A percentile compares a stretch with the other conserved stretches of the same genome.
phyloP scores from a whole-genome alignment of 371 early-diverging fungal species.

The Mucor piriformis region DNA sequence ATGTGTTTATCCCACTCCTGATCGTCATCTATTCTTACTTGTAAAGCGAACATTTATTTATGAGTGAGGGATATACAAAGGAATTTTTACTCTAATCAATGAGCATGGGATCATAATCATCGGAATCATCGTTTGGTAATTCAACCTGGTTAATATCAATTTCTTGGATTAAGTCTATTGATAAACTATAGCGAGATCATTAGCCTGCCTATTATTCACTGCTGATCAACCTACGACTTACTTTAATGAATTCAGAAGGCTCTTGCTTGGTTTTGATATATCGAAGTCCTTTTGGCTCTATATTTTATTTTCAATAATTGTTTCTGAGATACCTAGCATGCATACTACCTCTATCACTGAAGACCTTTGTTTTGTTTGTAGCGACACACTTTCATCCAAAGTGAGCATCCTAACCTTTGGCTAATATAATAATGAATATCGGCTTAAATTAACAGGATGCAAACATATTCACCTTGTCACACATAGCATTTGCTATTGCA shows the following conservation, averaged over 20 bases:
- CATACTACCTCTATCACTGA: constrained; percentile 13
- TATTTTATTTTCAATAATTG: background rate
- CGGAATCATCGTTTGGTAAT: constrained; percentile 7
- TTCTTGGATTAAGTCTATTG: constrained; percentile 13
- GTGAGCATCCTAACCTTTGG: constrained; percentile 28
- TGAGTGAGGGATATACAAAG: too few species aligned
- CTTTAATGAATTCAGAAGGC: constrained; percentile 15
- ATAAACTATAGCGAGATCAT: constrained; percentile 11
- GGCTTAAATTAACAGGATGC: background rate
- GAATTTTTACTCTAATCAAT: constrained; percentile 4
- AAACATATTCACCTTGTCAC: background rate
- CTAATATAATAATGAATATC: constrained; percentile 4
- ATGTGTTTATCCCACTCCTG: too few species aligned
- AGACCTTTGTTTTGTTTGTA: constrained; percentile 22
- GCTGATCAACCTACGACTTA: background rate
- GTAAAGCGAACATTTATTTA: too few species aligned
- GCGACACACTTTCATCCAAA: constrained; percentile 19
- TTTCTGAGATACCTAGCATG: background rate
- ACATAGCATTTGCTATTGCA: background rate
- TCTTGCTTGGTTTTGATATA: background rate
- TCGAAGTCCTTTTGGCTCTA: constrained; percentile 12
- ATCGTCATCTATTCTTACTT: too few species aligned
- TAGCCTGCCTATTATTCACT: background rate
- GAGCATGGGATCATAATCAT: constrained; percentile 6
- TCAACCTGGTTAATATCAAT: constrained; percentile 8